A percentile compares a stretch with the other conserved stretches of the same genome.
These are phyloP conservation scores for Teunomyces aglyptinius DNA, from an alignment of 805 yeast genomes.

Conservation along the genomic window DNA sequence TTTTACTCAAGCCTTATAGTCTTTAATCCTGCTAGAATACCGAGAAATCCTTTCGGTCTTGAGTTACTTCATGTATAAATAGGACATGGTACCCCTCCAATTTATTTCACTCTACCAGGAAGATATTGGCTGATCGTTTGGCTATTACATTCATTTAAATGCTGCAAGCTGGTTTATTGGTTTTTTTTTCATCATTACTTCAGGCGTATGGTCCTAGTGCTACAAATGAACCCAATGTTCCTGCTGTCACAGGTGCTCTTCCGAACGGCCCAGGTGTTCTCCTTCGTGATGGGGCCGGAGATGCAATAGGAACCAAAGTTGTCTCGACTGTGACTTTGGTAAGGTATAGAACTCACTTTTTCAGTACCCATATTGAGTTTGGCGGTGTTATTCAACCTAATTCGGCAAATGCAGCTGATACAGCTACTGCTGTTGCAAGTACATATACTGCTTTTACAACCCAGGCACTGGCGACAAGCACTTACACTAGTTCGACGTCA, in stretches of 20 bases:
- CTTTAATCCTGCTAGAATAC: background rate
- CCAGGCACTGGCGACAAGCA: no score
- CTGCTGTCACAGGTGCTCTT: background rate
- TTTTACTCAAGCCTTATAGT: background rate
- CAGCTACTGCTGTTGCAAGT: background rate
- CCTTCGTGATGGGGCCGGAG: background rate
- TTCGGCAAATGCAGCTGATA: background rate
- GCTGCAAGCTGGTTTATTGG: constrained; percentile 1
- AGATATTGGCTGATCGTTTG: background rate
- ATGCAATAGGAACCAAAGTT: background rate
- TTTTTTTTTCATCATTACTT: background rate
- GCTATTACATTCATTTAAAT: background rate
- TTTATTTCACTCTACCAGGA: background rate
- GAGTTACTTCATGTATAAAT: background rate
- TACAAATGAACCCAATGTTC: background rate
- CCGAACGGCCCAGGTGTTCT: background rate
- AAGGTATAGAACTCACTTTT: background rate
- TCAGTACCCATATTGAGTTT: background rate
- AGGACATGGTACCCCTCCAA: background rate
- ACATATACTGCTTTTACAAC: background rate
- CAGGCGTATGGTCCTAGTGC: background rate
- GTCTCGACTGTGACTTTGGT: background rate
- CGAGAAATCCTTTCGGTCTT: background rate
- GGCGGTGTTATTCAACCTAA: background rate
- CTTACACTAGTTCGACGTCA: no score